Percentiles rank a stretch among this genome's conserved stretches.
These are phyloP conservation scores for Singerocomus inundabilis DNA, from an alignment of 1,284 basidiomycete genomes.

Conservation along the genomic window DNA sequence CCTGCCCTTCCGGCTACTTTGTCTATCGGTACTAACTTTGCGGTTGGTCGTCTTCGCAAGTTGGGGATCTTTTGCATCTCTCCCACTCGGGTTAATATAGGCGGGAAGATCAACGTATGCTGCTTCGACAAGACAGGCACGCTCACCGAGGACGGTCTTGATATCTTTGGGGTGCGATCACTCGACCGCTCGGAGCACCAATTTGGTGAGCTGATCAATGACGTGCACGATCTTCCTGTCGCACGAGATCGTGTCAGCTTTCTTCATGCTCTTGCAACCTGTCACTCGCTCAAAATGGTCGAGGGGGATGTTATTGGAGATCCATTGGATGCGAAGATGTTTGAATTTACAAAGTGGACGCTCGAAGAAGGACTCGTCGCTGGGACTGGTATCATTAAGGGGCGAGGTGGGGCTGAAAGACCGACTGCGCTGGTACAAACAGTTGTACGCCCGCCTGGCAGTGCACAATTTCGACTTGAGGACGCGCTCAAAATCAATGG, in stretches of 20 bases:
- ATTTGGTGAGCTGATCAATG: conserved; percentile 90
- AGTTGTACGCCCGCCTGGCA: conserved; percentile 93
- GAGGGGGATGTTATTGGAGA: conserved; percentile 91
- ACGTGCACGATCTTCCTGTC: conserved; percentile 82
- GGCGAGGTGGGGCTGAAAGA: conserved; percentile 60
- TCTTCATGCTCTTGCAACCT: conserved; percentile 92
- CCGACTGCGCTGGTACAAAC: conserved; percentile 94
- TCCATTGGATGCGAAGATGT: conserved; percentile 97
- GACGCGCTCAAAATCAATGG: conserved; percentile 84
- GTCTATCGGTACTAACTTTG: conserved; percentile 97
- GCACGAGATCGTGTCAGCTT: conserved; percentile 79
- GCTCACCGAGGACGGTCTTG: conserved; percentile 96
- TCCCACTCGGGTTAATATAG: conserved; percentile 94
- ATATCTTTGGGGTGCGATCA: conserved; percentile 89
- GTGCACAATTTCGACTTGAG: conserved; percentile 84
- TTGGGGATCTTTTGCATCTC: conserved; percentile 95
- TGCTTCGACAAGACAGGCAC: conserved; percentile 99
- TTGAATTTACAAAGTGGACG: conserved; percentile 95
- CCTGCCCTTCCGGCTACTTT: conserved; percentile 97
- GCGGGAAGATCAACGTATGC: conserved; percentile 95
- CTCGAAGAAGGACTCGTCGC: conserved; percentile 86
- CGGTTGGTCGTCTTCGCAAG: conserved; percentile 87
- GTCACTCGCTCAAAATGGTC: conserved; percentile 93
- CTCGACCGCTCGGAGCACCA: conserved; percentile 72
- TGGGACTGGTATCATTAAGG: conserved; percentile 69